A percentile compares a stretch with the other conserved stretches of the same genome.
Conservation (phyloP, 2,329 filamentous ascomycete species). For the Fusarium annulatum region DNA sequence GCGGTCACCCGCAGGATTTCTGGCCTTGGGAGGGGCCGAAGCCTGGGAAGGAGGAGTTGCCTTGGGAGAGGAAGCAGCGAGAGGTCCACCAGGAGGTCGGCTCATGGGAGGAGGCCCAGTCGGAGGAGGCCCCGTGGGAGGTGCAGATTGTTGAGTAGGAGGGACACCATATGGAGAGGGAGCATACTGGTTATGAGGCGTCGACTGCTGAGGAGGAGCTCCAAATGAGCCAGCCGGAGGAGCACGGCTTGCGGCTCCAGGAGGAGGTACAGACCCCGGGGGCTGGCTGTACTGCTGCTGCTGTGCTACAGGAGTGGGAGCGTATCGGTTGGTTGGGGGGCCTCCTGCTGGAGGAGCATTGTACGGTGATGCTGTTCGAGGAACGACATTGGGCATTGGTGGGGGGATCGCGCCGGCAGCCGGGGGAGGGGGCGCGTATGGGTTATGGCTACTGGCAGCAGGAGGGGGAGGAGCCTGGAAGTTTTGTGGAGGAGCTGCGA, state of each 20-base stretch:
- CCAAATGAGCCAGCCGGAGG: conserved; percentile 58
- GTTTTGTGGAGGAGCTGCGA: conserved; percentile 65
- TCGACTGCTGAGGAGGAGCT: conserved; percentile 59
- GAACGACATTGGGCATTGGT: conserved; percentile 67
- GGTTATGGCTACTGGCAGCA: conserved; percentile 71
- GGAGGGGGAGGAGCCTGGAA: conserved; percentile 59
- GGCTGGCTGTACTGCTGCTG: conserved; percentile 58
- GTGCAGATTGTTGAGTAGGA: conserved; percentile 51
- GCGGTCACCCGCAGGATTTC: conserved; percentile 85
- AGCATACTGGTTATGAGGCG: conserved; percentile 68
- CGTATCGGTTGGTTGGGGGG: conserved; percentile 80
- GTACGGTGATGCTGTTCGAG: conserved; percentile 86
- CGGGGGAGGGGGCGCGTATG: conserved; percentile 64
- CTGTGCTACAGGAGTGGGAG: conserved; percentile 72
- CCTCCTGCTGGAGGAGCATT: conserved; percentile 78
- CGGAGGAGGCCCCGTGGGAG: conserved; percentile 55
- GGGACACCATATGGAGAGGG: conserved; percentile 62
- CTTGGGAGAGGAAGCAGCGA: conserved; percentile 41
- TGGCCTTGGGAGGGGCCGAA: conserved; percentile 64
- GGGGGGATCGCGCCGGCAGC: conserved; percentile 73
- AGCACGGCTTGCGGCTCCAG: conserved; percentile 56
- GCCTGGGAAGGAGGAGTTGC: conserved; percentile 60
- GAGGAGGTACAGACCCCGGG: conserved; percentile 53
- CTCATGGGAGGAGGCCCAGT: conserved; percentile 49
- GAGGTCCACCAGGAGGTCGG: conserved; percentile 50